A percentile compares a stretch with the other conserved stretches of the same genome.
Evolutionary conservation across 208 protist genomes (phyloP).

Genomic region (Leishmania arabica): DNA sequence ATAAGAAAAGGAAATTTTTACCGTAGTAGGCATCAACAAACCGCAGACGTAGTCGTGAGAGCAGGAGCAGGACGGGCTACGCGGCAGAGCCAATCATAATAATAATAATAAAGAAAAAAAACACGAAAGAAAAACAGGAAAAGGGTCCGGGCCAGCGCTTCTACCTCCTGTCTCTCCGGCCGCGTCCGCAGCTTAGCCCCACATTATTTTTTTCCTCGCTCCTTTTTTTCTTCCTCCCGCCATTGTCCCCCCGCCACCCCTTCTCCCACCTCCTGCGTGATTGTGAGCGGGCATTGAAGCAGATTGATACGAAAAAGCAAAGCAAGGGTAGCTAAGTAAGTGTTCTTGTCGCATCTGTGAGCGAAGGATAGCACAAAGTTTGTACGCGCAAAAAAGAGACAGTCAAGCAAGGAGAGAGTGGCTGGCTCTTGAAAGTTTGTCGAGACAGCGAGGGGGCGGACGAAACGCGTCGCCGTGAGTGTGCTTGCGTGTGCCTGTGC

Average conservation of each 20-base stretch:
- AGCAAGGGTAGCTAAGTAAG: background rate
- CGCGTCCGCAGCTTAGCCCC: background rate
- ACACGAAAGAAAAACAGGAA: background rate
- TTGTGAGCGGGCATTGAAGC: background rate
- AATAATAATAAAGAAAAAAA: too few species aligned
- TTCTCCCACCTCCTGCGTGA: background rate
- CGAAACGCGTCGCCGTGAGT: background rate
- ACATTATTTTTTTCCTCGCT: background rate
- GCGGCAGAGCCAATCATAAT: background rate
- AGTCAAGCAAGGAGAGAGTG: background rate
- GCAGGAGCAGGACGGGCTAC: background rate
- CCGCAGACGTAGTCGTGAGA: background rate
- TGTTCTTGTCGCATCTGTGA: background rate
- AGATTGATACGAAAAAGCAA: background rate
- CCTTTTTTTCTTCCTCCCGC: background rate
- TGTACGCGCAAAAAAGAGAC: background rate
- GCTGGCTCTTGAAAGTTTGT: background rate
- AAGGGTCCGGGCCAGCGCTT: background rate
- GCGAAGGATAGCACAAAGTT: background rate
- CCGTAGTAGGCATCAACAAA: background rate
- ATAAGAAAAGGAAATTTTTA: too few species aligned
- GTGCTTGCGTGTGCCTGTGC: background rate
- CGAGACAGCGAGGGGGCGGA: background rate
- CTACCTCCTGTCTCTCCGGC: background rate
- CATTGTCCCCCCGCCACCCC: background rate